These are phyloP conservation scores for Colletotrichum salicis DNA, from an alignment of 2,329 filamentous ascomycete genomes.

Conservation along the genomic window DNA sequence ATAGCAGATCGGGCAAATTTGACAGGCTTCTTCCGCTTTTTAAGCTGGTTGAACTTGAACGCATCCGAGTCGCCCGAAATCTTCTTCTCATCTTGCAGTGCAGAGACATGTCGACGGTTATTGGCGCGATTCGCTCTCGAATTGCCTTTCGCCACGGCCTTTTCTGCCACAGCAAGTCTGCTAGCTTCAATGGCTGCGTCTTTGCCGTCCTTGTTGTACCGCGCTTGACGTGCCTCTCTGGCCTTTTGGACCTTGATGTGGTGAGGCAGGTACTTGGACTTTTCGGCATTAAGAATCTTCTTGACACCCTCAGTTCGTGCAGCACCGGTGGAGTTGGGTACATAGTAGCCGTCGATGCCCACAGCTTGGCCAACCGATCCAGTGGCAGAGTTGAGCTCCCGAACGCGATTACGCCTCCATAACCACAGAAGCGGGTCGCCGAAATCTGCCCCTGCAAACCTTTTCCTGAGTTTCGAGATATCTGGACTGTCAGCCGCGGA, in stretches of 20 bases:
- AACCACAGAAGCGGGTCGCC: slow-evolving; percentile 65
- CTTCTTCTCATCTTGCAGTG: slow-evolving; percentile 95
- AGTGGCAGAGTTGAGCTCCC: slow-evolving; percentile 61
- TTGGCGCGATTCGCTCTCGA: slow-evolving; percentile 95
- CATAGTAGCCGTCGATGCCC: slow-evolving; percentile 76
- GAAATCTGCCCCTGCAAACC: slow-evolving; percentile 55
- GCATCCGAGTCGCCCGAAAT: slow-evolving; percentile 88
- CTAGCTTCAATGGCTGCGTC: slow-evolving; percentile 77
- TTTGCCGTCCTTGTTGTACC: slow-evolving; percentile 72
- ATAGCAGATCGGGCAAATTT: slow-evolving; percentile 98
- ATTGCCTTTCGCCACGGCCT: slow-evolving; percentile 84
- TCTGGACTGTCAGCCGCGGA: slow-evolving; percentile 60
- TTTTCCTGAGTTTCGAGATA: slow-evolving; percentile 59
- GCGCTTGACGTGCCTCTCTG: slow-evolving; percentile 89
- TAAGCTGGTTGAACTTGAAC: slow-evolving; percentile 97
- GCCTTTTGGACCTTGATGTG: slow-evolving; percentile 95
- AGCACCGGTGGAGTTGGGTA: slow-evolving; percentile 84
- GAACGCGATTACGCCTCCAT: slow-evolving; percentile 66
- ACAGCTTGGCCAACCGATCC: slow-evolving; percentile 46
- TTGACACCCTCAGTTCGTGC: slow-evolving; percentile 93
- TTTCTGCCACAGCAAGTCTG: slow-evolving; percentile 78
- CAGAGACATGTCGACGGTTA: slow-evolving; percentile 92
- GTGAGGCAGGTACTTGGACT: slow-evolving; percentile 97
- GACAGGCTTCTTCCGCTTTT: slow-evolving; percentile 99
- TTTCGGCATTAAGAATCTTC: slow-evolving; percentile 96